phyloP scores from a whole-genome alignment of 768 basidiomycete species.

The Tephrocybe sp. region DNA sequence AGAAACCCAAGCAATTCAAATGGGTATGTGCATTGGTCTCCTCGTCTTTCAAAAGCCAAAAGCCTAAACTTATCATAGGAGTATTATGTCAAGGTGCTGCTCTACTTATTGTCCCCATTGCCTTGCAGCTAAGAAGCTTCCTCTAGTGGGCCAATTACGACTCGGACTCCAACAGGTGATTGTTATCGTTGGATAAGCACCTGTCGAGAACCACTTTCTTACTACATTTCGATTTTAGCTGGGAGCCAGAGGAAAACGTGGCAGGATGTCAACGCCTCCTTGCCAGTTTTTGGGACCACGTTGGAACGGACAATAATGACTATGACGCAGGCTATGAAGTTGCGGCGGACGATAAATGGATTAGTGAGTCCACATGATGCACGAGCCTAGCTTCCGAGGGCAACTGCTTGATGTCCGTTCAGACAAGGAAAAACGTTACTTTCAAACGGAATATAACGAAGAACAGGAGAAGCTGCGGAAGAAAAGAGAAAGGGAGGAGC shows the following conservation, averaged over 20 bases:
- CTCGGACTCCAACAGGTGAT: constrained; percentile 57
- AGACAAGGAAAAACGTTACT: constrained; percentile 40
- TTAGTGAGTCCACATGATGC: constrained; percentile 40
- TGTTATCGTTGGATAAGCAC: neutral
- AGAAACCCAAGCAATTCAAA: constrained; percentile 31
- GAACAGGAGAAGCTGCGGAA: constrained; percentile 19
- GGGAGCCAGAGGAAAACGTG: constrained; percentile 69
- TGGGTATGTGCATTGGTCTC: constrained; percentile 59
- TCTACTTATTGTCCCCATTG: neutral
- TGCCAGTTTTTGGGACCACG: constrained; percentile 61
- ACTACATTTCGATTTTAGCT: constrained; percentile 40
- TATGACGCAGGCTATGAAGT: constrained; percentile 48
- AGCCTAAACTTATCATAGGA: constrained; percentile 40
- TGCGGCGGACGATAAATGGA: constrained; percentile 53
- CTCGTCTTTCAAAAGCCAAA: neutral
- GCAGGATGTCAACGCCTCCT: constrained; percentile 56
- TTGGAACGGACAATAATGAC: constrained; percentile 58
- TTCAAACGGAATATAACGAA: constrained; percentile 29
- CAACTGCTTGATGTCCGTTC: neutral
- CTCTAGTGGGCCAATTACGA: constrained; percentile 67
- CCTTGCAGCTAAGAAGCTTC: neutral
- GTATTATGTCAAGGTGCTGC: constrained; percentile 66
- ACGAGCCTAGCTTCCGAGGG: constrained; percentile 7
- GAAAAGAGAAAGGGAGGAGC: constrained; percentile 20
- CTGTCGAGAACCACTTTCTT: neutral